Evolutionary conservation across 2,329 filamentous ascomycete species (phyloP), one percentile per base, ranked within the genome.

Genomic region (Pseudohalonectria lignicola): DNA sequence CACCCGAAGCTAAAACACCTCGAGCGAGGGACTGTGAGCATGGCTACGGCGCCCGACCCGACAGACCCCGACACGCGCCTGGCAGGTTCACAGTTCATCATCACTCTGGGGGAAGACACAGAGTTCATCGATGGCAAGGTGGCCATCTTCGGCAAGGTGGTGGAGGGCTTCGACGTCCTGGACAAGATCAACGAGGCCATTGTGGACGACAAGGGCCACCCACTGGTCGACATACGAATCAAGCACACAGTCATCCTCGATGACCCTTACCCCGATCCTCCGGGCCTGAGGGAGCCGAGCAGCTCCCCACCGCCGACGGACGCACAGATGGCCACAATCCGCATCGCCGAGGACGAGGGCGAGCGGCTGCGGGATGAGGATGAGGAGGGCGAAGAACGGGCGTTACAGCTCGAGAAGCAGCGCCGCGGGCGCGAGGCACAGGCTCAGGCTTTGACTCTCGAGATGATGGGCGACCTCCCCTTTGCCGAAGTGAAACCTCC

Each of bases 401-500:
- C 60, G 3, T 50, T 47, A 3, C 85, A 81, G 17, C 68, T 73
- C 4, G 90, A 96, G 56, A 84, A 79, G 59, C 64, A 81, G 35
- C 79, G 90, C 37, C 76, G 87, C 44, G 87, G 96, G 56, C 76
- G 86, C 20, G 92, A 98, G 58, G 92, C 92, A 5, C 78, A 88
- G 44, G 90, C 90, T 1, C 92, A 96, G 59, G 92, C 92, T 1
- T 65, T 98, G 51, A 96, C 90, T 2, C 71, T 98, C 34, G 92
- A 98, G 63, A 93, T 98, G 79, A 92, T 98, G 61, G 92, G 92
- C 31, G 92, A 98, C 57, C 66, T 98, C 41, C 92, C 92, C 4
- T 98, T 95, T 59, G 92, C 92, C 42, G 92, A 98, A 61, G 88
- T 98, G 49, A 93, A 90, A 51, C 92, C 92, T 4, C 92, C 92